phyloP scores from a whole-genome alignment of 306 rosid species.

The Lablab purpureus region DNA sequence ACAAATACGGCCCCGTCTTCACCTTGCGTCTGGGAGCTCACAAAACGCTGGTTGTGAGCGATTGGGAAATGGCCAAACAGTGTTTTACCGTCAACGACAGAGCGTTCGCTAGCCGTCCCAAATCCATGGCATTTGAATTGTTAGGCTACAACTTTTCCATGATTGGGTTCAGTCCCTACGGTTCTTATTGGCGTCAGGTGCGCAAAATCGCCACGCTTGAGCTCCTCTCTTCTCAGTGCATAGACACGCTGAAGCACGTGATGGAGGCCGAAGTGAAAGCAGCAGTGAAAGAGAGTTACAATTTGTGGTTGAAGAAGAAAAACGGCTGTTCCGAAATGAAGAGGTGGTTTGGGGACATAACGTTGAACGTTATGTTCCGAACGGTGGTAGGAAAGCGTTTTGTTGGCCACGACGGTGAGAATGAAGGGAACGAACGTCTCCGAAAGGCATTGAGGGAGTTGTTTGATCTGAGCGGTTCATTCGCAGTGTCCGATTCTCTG shows the following conservation, averaged over 20 bases:
- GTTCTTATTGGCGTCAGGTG: constrained; percentile 55
- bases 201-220: constrained; percentile 48
- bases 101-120: constrained; percentile 46
- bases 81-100: constrained; percentile 51
- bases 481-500: constrained; percentile 32
- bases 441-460: constrained; percentile 5
- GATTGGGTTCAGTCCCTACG: constrained; percentile 48
- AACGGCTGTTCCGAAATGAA: constrained; percentile 40
- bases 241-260: constrained; percentile 38
- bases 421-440: constrained; percentile 27
- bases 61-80: constrained; percentile 46
- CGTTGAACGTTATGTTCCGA: constrained; percentile 26
- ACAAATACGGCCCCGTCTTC: constrained; percentile 46
- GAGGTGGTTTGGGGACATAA: constrained; percentile 49
- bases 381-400: constrained; percentile 47
- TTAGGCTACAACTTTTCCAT: constrained; percentile 43
- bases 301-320: neutral
- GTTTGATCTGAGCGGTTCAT: constrained; percentile 26
- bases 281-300: constrained; percentile 35
- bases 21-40: constrained; percentile 36
- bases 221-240: constrained; percentile 39
- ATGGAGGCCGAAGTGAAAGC: constrained; percentile 38
- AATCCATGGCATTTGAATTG: constrained; percentile 34
- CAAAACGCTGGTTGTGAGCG: constrained; percentile 35
- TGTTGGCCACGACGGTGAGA: neutral